These are phyloP conservation scores for Sanghuangporus sanghuang DNA, from an alignment of 1,284 basidiomycete genomes.

Conservation along the genomic window DNA sequence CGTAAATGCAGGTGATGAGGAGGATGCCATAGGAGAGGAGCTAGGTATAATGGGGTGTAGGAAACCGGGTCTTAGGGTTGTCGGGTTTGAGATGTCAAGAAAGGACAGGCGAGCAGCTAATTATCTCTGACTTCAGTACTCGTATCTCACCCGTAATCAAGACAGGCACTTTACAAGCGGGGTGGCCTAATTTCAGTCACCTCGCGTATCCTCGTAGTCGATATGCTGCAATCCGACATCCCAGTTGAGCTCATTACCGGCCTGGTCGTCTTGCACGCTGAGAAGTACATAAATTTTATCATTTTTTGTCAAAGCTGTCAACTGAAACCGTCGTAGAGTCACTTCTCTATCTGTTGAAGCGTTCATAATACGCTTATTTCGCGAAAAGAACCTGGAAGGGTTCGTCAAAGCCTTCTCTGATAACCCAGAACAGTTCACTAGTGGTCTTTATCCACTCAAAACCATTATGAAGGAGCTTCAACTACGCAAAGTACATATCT, in stretches of 20 bases:
- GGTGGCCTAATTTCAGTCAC: conserved; percentile 93
- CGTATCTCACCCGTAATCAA: conserved; percentile 28
- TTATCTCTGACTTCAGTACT: background rate
- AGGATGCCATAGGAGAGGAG: conserved; percentile 90
- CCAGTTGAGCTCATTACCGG: conserved; percentile 86
- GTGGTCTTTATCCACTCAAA: conserved; percentile 86
- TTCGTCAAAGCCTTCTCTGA: conserved; percentile 98
- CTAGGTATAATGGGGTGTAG: conserved; percentile 88
- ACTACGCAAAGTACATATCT: conserved; percentile 83
- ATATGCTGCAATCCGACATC: conserved; percentile 87
- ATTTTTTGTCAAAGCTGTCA: background rate
- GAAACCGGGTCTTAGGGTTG: conserved; percentile 78
- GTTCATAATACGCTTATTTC: conserved; percentile 85
- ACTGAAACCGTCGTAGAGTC: conserved; percentile 40
- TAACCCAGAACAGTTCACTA: conserved; percentile 91
- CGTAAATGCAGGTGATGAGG: conserved; percentile 84
- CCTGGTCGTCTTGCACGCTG: conserved; percentile 91
- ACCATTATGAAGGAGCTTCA: conserved; percentile 93
- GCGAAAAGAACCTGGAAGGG: conserved; percentile 82
- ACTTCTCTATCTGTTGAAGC: conserved; percentile 83
- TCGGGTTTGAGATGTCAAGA: conserved; percentile 81
- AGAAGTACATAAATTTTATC: conserved; percentile 53
- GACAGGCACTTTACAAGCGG: conserved; percentile 79
- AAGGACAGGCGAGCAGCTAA: conserved; percentile 62
- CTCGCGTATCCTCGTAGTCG: conserved; percentile 90